These are phyloP conservation scores for Colletotrichum spinosum DNA, from an alignment of 2,329 filamentous ascomycete genomes.

Conservation along the genomic window DNA sequence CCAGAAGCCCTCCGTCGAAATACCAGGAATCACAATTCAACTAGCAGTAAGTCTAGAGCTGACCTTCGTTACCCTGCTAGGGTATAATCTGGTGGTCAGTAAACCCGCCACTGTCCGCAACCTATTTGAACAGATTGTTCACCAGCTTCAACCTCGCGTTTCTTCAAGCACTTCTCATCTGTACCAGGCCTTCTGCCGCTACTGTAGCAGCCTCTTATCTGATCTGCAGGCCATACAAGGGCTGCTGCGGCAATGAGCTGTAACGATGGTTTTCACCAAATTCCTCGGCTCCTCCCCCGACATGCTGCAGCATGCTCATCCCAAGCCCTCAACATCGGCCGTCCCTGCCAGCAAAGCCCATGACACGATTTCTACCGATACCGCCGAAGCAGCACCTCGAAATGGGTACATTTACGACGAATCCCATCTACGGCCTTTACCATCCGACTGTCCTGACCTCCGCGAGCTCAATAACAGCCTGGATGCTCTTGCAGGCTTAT, in stretches of 20 bases:
- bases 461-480: slow-evolving; percentile 78
- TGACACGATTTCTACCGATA: slow-evolving; percentile 37
- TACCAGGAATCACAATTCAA: too few relatives aligned
- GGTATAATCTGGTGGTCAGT: too few relatives aligned
- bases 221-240: slow-evolving; percentile 19
- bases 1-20: too few relatives aligned
- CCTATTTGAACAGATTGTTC: too few relatives aligned
- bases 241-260: slow-evolving; percentile 30
- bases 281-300: slow-evolving; percentile 38
- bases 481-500: slow-evolving; percentile 75
- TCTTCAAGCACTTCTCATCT: too few relatives aligned
- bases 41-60: too few relatives aligned
- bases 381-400: slow-evolving; percentile 44
- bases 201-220: too few relatives aligned
- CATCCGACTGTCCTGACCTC: slow-evolving; percentile 70
- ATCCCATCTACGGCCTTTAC: slow-evolving; percentile 60
- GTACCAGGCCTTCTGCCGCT: too few relatives aligned
- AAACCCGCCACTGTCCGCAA: too few relatives aligned
- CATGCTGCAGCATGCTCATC: slow-evolving; percentile 16
- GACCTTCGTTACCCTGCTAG: too few relatives aligned
- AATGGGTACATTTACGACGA: slow-evolving; percentile 67
- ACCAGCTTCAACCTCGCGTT: too few relatives aligned
- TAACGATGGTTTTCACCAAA: slow-evolving; percentile 36
- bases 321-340: slow-evolving; percentile 14
- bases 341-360: slow-evolving; percentile 9